Conservation (phyloP, 495 filamentous ascomycete species). For the Bryoglossum gracile region DNA sequence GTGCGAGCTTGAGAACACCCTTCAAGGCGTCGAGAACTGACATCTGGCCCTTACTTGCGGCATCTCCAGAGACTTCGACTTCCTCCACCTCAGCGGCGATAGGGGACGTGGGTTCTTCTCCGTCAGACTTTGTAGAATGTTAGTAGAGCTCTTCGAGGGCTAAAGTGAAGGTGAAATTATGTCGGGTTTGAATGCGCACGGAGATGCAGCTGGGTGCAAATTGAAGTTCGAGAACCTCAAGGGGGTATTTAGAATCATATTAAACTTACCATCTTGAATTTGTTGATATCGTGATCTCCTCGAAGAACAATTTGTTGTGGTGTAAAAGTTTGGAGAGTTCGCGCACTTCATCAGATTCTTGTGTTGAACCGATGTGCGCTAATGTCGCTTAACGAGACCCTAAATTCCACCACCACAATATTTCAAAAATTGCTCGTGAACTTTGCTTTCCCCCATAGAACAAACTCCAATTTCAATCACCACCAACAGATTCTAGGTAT, state of each 20-base stretch:
- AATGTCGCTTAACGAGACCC: too few species aligned
- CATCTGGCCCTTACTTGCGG: constrained; percentile 82
- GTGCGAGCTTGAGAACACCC: constrained; percentile 92
- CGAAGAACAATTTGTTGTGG: constrained; percentile 11
- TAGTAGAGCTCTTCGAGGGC: not conserved
- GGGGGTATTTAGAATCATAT: not conserved
- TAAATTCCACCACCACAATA: too few species aligned
- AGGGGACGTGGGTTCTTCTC: constrained; percentile 61
- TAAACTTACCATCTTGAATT: constrained; percentile 47
- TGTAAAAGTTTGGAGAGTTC: too few species aligned
- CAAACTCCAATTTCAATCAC: constrained; percentile 2
- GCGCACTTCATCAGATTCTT: too few species aligned
- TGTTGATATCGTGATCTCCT: constrained; percentile 26
- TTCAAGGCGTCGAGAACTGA: constrained; percentile 96
- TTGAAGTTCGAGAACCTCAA: not conserved
- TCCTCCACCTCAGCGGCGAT: constrained; percentile 67
- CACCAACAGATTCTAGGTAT: constrained; percentile 22
- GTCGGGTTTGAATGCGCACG: not conserved
- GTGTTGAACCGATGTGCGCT: too few species aligned
- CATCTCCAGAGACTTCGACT: constrained; percentile 86
- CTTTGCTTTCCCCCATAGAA: not conserved
- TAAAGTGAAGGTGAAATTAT: not conserved
- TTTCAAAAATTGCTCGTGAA: too few species aligned
- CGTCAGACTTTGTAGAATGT: constrained; percentile 45
- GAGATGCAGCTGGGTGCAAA: not conserved